Evolutionary conservation across 1,284 basidiomycete genomes (phyloP), one percentile per base, ranked within the genome.

Genomic region (Irpex lacteus): DNA sequence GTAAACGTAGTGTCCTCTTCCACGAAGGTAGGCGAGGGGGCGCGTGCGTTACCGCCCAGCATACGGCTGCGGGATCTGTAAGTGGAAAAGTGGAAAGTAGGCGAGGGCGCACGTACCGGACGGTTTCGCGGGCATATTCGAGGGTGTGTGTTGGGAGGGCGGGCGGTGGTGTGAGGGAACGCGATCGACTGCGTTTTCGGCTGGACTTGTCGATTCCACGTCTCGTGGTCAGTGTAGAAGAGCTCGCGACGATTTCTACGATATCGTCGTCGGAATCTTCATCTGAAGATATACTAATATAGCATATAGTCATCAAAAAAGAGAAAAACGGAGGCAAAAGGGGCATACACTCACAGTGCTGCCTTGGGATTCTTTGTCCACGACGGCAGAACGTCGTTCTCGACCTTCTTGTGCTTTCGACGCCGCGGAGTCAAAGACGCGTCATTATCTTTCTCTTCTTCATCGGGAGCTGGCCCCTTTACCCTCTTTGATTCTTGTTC

Each of bases 151-250:
- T 70, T 1, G 85, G 76, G 13, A 92, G 71, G 21, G 78, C 78
- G 0, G 90, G 90, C 2, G 91, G 90, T 7, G 90, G 90, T 2
- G 90, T 92, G 47, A 92, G 81, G 2, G 90, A 91, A 37, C 77
- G 76, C 18, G 90, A 91, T 40, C 85, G 85, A 72, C 84, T 87
- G 38, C 85, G 81, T 18, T 66, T 61, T 66, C 77, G 64, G 78
- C 82, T 75, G 11, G 54, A 79, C 83, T 61, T 76, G 77, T 68
- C 54, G 13, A 56, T 18, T 9, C 21, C 36, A 3, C 54, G 54
- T 13, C 21, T 21, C 2, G 11, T 9, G 11, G 32, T 21, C 34
- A 15, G 8, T 11, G 54, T 9, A 15, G 34, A 56, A n/a, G 54
- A 32, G 32, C 11, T 26, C 2, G 32, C 54, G 18, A 56, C 54